These are phyloP conservation scores for Dysphania ambrosioides DNA, from an alignment of 148 eudicot species.

Conservation along the genomic window DNA sequence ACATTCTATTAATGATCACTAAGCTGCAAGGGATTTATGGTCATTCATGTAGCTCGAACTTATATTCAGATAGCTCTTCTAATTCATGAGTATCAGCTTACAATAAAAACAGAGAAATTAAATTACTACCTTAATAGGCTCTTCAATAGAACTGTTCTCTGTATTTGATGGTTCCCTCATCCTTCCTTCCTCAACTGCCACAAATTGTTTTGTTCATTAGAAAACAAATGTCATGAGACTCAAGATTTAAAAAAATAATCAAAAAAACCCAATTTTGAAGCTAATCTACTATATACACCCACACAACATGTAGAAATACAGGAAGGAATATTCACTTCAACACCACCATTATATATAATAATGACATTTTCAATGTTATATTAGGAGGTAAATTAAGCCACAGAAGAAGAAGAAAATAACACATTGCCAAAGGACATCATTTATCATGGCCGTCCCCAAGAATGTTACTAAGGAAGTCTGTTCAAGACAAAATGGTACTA, in stretches of 20 bases:
- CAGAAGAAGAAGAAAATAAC: background rate
- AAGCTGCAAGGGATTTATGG: background rate
- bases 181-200: constrained; percentile 27
- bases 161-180: constrained; percentile 20
- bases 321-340: background rate
- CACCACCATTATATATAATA: background rate
- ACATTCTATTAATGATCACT: background rate
- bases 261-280: no score
- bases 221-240: constrained; percentile 10
- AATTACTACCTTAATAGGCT: constrained; percentile 37
- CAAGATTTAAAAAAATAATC: no score
- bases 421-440: background rate
- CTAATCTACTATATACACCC: no score
- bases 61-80: background rate
- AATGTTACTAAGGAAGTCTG: background rate
- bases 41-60: background rate
- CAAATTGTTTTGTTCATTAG: constrained; percentile 20
- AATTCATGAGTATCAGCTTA: background rate
- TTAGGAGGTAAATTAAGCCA: background rate
- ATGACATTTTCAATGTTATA: background rate
- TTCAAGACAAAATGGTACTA: background rate
- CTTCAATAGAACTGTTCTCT: constrained; percentile 25
- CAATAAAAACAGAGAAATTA: no score
- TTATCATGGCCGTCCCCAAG: background rate
- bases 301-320: no score